A percentile compares a stretch with the other conserved stretches of the same genome.
Conservation (phyloP, 495 filamentous ascomycete genomes). For the Parathielavia appendiculata region DNA sequence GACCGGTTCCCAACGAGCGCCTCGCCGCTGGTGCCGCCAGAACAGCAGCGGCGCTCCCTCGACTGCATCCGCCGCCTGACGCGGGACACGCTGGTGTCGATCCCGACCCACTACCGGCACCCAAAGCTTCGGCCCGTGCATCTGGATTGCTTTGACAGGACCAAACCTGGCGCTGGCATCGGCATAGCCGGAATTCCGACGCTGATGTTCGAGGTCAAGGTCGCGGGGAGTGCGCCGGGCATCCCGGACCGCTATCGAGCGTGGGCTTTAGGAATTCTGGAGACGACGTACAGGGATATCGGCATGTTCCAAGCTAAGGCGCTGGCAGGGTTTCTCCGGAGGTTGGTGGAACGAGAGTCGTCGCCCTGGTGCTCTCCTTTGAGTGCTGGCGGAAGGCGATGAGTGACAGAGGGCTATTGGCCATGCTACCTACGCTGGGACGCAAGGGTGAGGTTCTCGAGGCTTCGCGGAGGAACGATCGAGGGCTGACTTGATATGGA, state of each 20-base stretch:
- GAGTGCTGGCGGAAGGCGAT: neutral
- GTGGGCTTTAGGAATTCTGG: conserved; percentile 37
- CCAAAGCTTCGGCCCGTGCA: conserved; percentile 29
- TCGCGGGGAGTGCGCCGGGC: conserved; percentile 40
- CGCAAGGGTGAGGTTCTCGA: too few relatives aligned
- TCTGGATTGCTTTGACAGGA: conserved; percentile 31
- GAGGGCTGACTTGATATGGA: too few relatives aligned
- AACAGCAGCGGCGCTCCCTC: conserved; percentile 32
- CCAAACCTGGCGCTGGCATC: conserved; percentile 37
- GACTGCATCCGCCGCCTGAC: conserved; percentile 31
- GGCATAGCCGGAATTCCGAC: conserved; percentile 42
- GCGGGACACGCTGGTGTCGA: conserved; percentile 40
- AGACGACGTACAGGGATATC: conserved; percentile 40
- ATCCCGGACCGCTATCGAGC: conserved; percentile 33
- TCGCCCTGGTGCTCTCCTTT: neutral
- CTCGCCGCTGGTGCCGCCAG: conserved; percentile 32
- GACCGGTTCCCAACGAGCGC: conserved; percentile 33
- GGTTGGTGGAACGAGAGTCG: conserved; percentile 1
- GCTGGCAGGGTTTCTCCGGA: conserved; percentile 34
- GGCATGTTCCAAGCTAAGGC: conserved; percentile 43
- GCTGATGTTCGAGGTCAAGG: conserved; percentile 39
- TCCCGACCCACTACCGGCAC: conserved; percentile 45
- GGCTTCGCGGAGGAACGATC: too few relatives aligned
- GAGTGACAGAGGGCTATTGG: neutral
- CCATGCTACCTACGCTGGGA: neutral